These are phyloP conservation scores for Leptoxyphium fumago DNA, from an alignment of 2,329 filamentous ascomycete genomes.

Conservation along the genomic window DNA sequence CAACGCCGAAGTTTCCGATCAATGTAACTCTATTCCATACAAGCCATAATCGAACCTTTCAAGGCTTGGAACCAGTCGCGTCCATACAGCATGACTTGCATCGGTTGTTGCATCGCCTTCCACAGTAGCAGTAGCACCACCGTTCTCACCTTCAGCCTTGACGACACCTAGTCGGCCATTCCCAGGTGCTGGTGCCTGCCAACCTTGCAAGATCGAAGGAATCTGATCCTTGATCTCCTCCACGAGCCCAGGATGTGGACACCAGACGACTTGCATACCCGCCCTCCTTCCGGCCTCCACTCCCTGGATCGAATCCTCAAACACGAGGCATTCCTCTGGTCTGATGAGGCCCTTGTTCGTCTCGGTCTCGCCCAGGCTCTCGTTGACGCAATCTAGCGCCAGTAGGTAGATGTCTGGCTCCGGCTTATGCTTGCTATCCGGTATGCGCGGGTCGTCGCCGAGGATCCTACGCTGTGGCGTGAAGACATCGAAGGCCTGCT, in stretches of 20 bases:
- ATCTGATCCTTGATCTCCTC: conserved; percentile 31
- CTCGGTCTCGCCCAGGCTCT: conserved; percentile 11
- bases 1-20: too few relatives aligned
- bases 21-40: neutral
- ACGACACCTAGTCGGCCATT: neutral
- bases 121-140: too few relatives aligned
- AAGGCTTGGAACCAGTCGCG: neutral
- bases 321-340: conserved; percentile 80
- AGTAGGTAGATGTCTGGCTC: conserved; percentile 82
- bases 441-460: conserved; percentile 69
- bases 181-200: neutral
- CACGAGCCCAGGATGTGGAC: conserved; percentile 63
- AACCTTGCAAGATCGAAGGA: neutral
- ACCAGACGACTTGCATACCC: conserved; percentile 86
- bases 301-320: conserved; percentile 83
- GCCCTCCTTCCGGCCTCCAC: conserved; percentile 78
- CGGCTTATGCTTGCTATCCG: conserved; percentile 65
- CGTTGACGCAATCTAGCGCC: conserved; percentile 69
- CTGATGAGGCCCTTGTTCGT: conserved; percentile 44
- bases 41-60: neutral
- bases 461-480: conserved; percentile 53
- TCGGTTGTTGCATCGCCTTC: neutral
- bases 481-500: conserved; percentile 42
- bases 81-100: neutral
- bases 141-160: neutral